phyloP scores from a whole-genome alignment of 148 eudicot species.

The Diospyros kaki region DNA sequence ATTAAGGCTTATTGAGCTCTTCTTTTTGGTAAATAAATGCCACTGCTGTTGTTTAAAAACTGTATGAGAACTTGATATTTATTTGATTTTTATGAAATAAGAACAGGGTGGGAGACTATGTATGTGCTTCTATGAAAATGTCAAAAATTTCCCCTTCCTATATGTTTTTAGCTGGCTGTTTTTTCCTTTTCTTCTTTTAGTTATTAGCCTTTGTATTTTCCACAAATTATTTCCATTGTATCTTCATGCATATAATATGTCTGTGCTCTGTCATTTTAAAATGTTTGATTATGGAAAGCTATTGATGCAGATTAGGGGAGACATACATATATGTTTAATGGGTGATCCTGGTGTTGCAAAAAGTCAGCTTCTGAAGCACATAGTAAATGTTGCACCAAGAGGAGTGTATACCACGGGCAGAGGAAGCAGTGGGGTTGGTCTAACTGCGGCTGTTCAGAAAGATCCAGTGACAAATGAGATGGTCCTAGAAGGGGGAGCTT shows the following conservation, averaged over 20 bases:
- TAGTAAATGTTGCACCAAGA: slow-evolving; percentile 96
- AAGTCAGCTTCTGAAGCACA: slow-evolving; percentile 98
- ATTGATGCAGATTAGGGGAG: slow-evolving; percentile 88
- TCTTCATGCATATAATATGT: not conserved
- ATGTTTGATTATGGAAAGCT: not conserved
- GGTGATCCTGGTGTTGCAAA: slow-evolving; percentile 99
- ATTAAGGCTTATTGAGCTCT: too few relatives aligned
- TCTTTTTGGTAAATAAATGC: too few relatives aligned
- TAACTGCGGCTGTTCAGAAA: slow-evolving; percentile 97
- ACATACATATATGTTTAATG: slow-evolving; percentile 92
- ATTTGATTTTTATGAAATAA: not conserved
- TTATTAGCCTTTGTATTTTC: not conserved
- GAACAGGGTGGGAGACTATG: not conserved
- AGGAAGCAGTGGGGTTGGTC: slow-evolving; percentile 99
- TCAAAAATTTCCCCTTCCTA: too few relatives aligned
- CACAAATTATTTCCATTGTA: too few relatives aligned
- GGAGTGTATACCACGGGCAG: slow-evolving; percentile 96
- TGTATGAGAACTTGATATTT: too few relatives aligned
- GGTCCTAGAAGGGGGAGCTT: slow-evolving; percentile 98
- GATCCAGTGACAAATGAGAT: slow-evolving; percentile 98
- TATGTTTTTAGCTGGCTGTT: not conserved
- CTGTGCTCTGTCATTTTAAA: slow-evolving; percentile 1
- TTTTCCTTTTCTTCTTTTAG: not conserved
- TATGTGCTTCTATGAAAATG: too few relatives aligned
- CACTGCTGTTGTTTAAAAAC: too few relatives aligned